phyloP scores from a whole-genome alignment of 2,329 filamentous ascomycete genomes.

The Colletotrichum tanaceti region DNA sequence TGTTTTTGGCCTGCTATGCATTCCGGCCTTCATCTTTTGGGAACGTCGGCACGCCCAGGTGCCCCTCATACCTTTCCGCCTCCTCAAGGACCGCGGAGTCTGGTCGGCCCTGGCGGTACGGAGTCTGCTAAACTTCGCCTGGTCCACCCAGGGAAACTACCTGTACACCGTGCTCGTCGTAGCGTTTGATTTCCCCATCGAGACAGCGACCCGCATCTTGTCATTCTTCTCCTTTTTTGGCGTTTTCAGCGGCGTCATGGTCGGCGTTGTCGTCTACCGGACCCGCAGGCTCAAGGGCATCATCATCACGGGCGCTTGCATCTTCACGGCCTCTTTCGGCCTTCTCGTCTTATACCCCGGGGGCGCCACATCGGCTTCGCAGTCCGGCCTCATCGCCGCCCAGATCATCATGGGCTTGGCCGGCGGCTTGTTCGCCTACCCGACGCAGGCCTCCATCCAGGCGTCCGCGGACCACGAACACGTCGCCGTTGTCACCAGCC shows the following conservation, averaged over 20 bases:
- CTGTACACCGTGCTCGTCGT: conserved; percentile 70
- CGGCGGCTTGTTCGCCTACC: conserved; percentile 66
- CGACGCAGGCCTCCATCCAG: conserved; percentile 55
- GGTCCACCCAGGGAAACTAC: conserved; percentile 70
- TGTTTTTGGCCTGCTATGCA: conserved; percentile 60
- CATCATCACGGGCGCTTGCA: conserved; percentile 65
- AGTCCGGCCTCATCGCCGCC: conserved; percentile 65
- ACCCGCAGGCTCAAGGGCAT: conserved; percentile 67
- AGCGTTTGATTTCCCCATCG: conserved; percentile 66
- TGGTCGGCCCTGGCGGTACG: conserved; percentile 70
- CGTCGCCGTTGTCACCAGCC: conserved; percentile 53
- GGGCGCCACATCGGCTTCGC: conserved; percentile 53
- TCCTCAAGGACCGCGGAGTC: conserved; percentile 69
- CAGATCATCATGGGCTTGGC: conserved; percentile 69
- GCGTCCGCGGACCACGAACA: conserved; percentile 53
- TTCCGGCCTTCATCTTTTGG: conserved; percentile 65
- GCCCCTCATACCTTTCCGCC: conserved; percentile 68
- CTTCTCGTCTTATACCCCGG: conserved; percentile 67
- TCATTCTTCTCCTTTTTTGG: conserved; percentile 66
- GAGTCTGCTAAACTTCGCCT: conserved; percentile 61
- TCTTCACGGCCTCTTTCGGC: conserved; percentile 68
- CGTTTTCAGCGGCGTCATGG: conserved; percentile 64
- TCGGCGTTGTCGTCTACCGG: conserved; percentile 64
- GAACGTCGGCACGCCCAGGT: conserved; percentile 59
- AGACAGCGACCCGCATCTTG: conserved; percentile 65